Evolutionary conservation across 2,329 filamentous ascomycete species (phyloP), one percentile per base, ranked within the genome.

Genomic region (Penicillium sp.): DNA sequence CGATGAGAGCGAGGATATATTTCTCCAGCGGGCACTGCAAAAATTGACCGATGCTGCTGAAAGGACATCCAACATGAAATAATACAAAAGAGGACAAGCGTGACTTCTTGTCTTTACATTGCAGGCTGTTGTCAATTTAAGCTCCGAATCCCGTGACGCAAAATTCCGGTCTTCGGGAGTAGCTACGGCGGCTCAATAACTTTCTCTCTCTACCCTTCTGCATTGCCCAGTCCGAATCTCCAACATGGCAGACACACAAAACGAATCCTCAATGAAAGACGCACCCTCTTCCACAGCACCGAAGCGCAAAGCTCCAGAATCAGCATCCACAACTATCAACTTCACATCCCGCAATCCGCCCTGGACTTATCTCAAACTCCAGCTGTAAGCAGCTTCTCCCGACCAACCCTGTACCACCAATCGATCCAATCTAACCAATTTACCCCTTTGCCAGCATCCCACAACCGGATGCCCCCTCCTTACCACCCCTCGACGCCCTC

Each of bases 301-400:
- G 6, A 73, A 75, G 55, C 69, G 72, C 55, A 75, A 75, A 67
- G 63, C 67, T 17, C 28, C 59, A 15, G 63, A 66, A 3, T 37
- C 61, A 25, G 60, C 55, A 38, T 25, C 63, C 50, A 70, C 64
- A 48, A 58, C 63, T 37, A 63, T 67, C 25, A 67, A 69, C 51
- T 76, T 79, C 66, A 78, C 75, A n/a, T 69, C 75, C 53, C 77
- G 77, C 56, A 76, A 75, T 62, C 76, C 76, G n/a, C 70, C 70
- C 58, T 79, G 77, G 77, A 77, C 76, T 28, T 79, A 78, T 63
- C 69, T 79, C 60, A 75, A 77, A 63, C 74, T 79, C 48, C 74
- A 77, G 64, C 61, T 79, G 77, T 78, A 71, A 50, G 69, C 54
- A 62, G 15, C 17, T 47, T 39, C 12, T 14, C 15, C 35, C n/a